Evolutionary conservation across 257 asterid species (phyloP).

Genomic region (Plantago ovata): DNA sequence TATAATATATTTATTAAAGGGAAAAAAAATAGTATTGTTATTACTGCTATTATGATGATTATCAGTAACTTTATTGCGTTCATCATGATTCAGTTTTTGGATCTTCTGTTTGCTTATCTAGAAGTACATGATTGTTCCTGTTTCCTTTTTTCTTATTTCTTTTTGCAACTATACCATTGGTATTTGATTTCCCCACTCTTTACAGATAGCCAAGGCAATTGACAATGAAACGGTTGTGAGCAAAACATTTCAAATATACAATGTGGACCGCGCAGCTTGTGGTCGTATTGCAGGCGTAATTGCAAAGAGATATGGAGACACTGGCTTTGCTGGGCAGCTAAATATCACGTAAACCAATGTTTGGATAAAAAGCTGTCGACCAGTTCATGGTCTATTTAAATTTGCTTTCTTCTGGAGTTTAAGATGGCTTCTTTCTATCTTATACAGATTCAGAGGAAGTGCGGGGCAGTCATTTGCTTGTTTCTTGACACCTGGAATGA

Average conservation of each 20-base stretch:
- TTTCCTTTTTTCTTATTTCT: no score
- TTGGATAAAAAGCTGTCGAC: no score
- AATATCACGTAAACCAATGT: slow-evolving; percentile 56
- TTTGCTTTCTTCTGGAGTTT: slow-evolving; percentile 12
- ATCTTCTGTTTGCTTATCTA: no score
- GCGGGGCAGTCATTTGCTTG: slow-evolving; percentile 98
- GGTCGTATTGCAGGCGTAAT: slow-evolving; percentile 95
- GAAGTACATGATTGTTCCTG: no score
- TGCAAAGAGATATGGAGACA: slow-evolving; percentile 97
- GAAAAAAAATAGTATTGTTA: no score
- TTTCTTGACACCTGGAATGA: slow-evolving; percentile 98
- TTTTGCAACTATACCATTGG: no score
- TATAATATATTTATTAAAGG: no score
- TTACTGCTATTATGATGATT: no score
- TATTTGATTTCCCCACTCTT: neutral
- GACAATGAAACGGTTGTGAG: slow-evolving; percentile 76
- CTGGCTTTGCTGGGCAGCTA: slow-evolving; percentile 94
- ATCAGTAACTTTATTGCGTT: no score
- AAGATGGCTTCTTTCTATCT: slow-evolving; percentile 14
- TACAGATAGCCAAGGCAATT: slow-evolving; percentile 80
- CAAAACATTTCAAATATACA: slow-evolving; percentile 71
- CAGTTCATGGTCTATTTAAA: neutral
- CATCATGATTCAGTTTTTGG: no score
- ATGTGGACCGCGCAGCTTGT: slow-evolving; percentile 96
- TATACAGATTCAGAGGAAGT: slow-evolving; percentile 82